Evolutionary conservation across 1,284 basidiomycete species (phyloP), one percentile per base, ranked within the genome.

Genomic region (Thelephora terrestris): DNA sequence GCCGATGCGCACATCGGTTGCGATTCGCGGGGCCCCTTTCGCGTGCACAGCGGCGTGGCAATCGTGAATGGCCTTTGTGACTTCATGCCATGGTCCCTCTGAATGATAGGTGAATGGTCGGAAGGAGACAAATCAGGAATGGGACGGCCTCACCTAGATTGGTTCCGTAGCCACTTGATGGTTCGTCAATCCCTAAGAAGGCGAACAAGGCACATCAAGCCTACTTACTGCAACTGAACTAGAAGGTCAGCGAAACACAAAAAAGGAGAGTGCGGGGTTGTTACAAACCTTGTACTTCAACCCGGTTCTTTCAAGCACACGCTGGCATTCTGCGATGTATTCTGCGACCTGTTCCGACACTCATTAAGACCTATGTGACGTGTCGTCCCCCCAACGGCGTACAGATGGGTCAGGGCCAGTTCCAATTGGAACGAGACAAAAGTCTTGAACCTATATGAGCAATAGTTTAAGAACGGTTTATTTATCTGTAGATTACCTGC

Each of bases 1-100:
- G 39, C 92, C 92, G 50, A 96, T 93, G 25, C 92, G 84, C 51
- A 96, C 87, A 64, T 96, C 92, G 6, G 91, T 92, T 21, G 88
- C 82, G 37, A 87, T 72, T 42, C 87, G 78, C 18, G 78, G 78
- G 1, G 78, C 78, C 29, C 86, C 87, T 59, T 76, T 74, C 1
- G 76, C 79, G 58, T 95, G 92, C 0, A 95, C 86, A 0, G 91
- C 92, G 18, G 75, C 76, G 61, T 96, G 92, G 59, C 91, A 94
- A 50, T 86, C 87, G 52, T 91, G 84, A 50, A 91, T 91, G 1
- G 83, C 85, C 56, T 85, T 70, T 47, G 73, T 76, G 48, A 96
- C 92, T 49, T 79, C 71, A 27, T 76, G 75, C 91, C 91, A 93
- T 0, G 88, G 83, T 2, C 91, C 91, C 64, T 91, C 86, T 87